A percentile compares a stretch with the other conserved stretches of the same genome.
phyloP scores from a whole-genome alignment of 495 filamentous ascomycete genomes.

The Penicillium diatomitis region DNA sequence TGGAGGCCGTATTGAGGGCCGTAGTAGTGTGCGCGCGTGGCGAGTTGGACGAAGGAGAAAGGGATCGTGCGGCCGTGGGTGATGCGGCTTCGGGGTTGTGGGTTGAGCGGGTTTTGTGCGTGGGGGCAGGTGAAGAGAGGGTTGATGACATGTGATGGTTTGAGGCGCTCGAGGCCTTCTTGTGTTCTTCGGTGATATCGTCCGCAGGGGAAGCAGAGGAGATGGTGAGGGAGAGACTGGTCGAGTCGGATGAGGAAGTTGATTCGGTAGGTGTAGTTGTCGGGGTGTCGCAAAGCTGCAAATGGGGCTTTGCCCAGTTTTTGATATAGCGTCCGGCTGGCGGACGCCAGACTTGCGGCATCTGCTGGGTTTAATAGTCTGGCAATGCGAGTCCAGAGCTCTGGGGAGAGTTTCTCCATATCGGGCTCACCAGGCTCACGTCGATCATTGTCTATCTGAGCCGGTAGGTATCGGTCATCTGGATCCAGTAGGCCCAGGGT shows the following conservation, averaged over 20 bases:
- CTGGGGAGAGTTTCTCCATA: conserved; percentile 33
- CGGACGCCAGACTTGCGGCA: conserved; percentile 37
- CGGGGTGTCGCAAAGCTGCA: conserved; percentile 21
- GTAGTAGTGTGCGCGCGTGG: conserved; percentile 32
- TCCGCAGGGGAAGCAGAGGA: conserved; percentile 49
- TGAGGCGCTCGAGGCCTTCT: conserved; percentile 40
- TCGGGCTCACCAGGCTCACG: conserved; percentile 33
- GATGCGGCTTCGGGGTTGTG: conserved; percentile 39
- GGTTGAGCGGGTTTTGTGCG: conserved; percentile 27
- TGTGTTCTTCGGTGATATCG: conserved; percentile 42
- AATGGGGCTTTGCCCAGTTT: conserved; percentile 31
- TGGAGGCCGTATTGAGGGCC: conserved; percentile 36
- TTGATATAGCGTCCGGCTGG: conserved; percentile 35
- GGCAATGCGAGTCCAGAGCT: conserved; percentile 36
- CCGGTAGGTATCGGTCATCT: conserved; percentile 15
- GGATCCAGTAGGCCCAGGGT: conserved; percentile 31
- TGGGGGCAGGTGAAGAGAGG: conserved; percentile 46
- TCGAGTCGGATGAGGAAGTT: conserved; percentile 42
- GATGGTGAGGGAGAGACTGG: conserved; percentile 35
- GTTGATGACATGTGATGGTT: conserved; percentile 37
- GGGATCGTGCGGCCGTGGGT: conserved; percentile 42
- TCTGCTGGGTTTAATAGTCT: conserved; percentile 33
- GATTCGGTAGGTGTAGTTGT: conserved; percentile 30
- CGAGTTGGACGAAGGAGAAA: conserved; percentile 48
- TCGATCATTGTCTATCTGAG: conserved; percentile 9